phyloP scores from a whole-genome alignment of 2,329 filamentous ascomycete species.

The Beauveria asiatica region DNA sequence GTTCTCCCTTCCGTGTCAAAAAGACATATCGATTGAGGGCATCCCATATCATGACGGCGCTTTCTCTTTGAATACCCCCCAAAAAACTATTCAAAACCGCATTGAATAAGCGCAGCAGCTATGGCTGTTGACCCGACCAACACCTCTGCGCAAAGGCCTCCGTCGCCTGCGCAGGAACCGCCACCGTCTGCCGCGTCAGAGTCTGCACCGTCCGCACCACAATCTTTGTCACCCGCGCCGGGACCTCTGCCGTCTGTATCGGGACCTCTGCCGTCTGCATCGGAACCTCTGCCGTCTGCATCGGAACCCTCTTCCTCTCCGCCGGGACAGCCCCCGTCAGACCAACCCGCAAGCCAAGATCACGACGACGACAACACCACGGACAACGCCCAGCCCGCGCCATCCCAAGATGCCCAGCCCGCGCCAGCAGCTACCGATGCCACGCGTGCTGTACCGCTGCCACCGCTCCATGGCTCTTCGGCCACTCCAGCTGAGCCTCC shows the following conservation, averaged over 20 bases:
- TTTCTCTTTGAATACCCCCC: neutral
- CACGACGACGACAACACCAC: neutral
- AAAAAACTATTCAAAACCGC: neutral
- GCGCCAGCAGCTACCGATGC: neutral
- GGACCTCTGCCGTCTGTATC: no score
- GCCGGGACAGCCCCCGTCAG: neutral
- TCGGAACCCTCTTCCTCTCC: neutral
- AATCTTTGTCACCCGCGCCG: neutral
- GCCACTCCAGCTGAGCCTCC: neutral
- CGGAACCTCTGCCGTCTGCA: neutral
- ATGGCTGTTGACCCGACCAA: neutral
- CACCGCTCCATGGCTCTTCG: conserved; percentile 6
- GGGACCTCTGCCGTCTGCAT: neutral
- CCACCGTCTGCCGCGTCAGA: neutral
- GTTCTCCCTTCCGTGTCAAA: neutral
- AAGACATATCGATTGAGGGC: neutral
- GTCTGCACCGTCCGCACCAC: neutral
- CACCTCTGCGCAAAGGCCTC: neutral
- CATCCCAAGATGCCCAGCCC: neutral
- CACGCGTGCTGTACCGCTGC: neutral
- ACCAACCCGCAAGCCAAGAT: neutral
- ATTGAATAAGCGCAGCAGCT: neutral
- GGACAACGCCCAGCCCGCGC: neutral
- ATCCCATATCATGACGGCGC: neutral
- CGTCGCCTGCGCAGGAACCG: neutral